Evolutionary conservation across 2,329 filamentous ascomycete genomes (phyloP), one percentile per base, ranked within the genome.

Genomic region (Venturiaceae sp.): DNA sequence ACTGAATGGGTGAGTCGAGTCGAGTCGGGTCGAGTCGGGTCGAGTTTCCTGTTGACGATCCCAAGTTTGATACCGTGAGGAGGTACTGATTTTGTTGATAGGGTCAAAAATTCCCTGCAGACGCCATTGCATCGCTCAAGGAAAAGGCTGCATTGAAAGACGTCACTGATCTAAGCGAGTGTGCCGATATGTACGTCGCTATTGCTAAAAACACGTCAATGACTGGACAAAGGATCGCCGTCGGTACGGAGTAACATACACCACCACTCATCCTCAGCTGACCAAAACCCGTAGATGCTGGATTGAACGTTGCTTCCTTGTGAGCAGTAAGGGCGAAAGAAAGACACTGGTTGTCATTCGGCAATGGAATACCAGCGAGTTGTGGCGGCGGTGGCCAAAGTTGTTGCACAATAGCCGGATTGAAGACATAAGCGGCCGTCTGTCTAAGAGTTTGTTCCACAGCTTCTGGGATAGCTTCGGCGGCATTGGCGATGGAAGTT

Each of bases 1-100:
- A 88, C 85, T 1, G 85, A 88, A 67, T 89, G 86, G 86, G 80
- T 79, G 64, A 63, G 67, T 67, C 47, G n/a, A n/a, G n/a, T n/a
- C n/a, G n/a, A 28, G 44, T 4, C n/a, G 21, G 52, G 23, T 16
- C n/a, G 8, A 21, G 8, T 55, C 26, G n/a, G n/a, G n/a, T n/a
- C n/a, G n/a, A 53, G 13, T 11, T 41, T 14, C 26, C n/a, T n/a
- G n/a, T n/a, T 41, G 52, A 53, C 30, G 57, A 53, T 54, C 37
- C 53, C n/a, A 32, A 56, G 13, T 28, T 9, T 44, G 53, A 50
- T 21, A 50, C 9, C 9, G 11, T 9, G 3, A 39, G n/a, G n/a
- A 11, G 36, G 36, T n/a, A n/a, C 36, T 39, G n/a, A 39, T 39
- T 52, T 8, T 1, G 13, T 46, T 58, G 44, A 44, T 57, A 75